Percentiles rank a stretch among this genome's conserved stretches.
phyloP scores from a whole-genome alignment of 331 rosid species.

The Dryas integrifolia region DNA sequence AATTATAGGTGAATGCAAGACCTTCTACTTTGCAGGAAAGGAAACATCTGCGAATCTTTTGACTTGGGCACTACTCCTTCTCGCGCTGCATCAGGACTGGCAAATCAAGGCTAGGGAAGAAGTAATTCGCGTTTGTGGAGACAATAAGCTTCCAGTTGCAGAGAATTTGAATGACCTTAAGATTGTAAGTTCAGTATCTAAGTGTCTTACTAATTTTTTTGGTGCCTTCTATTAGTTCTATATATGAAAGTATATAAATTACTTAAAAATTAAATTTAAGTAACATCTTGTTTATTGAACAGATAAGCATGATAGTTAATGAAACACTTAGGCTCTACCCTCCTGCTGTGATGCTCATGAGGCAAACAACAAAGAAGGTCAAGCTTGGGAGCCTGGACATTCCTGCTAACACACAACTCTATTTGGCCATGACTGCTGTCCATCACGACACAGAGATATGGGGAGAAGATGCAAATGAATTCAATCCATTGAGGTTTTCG shows the following conservation, averaged over 20 bases:
- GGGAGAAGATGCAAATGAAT: conserved; percentile 69
- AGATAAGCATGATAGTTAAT: conserved; percentile 62
- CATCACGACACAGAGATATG: conserved; percentile 67
- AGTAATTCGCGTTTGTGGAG: conserved; percentile 41
- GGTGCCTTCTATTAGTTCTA: too few species aligned
- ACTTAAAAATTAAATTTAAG: too few species aligned
- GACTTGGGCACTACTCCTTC: conserved; percentile 67
- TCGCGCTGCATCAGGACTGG: conserved; percentile 72
- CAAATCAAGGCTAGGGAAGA: conserved; percentile 70
- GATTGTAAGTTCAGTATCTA: conserved; percentile 42
- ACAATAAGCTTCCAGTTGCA: conserved; percentile 32
- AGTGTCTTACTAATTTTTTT: background rate
- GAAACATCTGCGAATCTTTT: conserved; percentile 66
- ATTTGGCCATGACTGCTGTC: conserved; percentile 46
- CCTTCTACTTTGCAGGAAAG: conserved; percentile 78
- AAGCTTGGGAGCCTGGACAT: conserved; percentile 48
- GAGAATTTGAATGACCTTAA: conserved; percentile 58
- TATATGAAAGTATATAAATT: too few species aligned
- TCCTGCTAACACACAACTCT: conserved; percentile 61
- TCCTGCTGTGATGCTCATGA: conserved; percentile 44
- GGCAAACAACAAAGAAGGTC: conserved; percentile 43
- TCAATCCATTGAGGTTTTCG: conserved; percentile 62
- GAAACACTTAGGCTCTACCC: conserved; percentile 81
- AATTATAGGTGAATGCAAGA: conserved; percentile 71
- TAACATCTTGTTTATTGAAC: conserved; percentile 17